Evolutionary conservation across 371 early-diverging fungal species (phyloP).

Genomic region (Mortierella sp.): DNA sequence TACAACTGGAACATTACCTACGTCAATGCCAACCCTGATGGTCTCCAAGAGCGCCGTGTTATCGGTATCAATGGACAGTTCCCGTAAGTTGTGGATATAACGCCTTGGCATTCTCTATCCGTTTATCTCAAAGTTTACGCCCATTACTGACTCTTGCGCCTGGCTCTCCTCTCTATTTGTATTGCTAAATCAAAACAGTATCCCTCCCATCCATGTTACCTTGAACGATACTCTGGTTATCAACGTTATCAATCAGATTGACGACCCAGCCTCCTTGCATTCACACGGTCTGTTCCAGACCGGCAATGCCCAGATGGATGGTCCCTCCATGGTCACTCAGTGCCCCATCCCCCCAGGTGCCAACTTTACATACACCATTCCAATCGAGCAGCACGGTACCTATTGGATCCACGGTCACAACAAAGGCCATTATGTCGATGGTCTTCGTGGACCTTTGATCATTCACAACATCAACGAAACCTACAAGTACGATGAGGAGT

Average conservation of each 20-base stretch:
- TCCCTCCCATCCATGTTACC: constrained; percentile 61
- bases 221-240: constrained; percentile 71
- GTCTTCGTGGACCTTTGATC: constrained; percentile 81
- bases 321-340: constrained; percentile 73
- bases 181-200: too few relatives aligned
- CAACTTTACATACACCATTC: constrained; percentile 74
- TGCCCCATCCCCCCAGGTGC: constrained; percentile 59
- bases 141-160: neutral
- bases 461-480: constrained; percentile 74
- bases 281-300: constrained; percentile 78
- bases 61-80: constrained; percentile 81
- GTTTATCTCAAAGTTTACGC: neutral
- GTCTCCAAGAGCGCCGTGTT: constrained; percentile 69
- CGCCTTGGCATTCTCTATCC: neutral
- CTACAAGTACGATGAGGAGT: constrained; percentile 79
- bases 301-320: constrained; percentile 72
- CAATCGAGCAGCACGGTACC: constrained; percentile 73
- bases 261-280: constrained; percentile 73
- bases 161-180: neutral
- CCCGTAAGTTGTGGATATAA: constrained; percentile 64
- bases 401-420: constrained; percentile 83
- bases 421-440: constrained; percentile 84
- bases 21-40: constrained; percentile 74
- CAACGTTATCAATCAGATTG: constrained; percentile 72
- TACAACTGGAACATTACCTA: constrained; percentile 81